phyloP scores from a whole-genome alignment of 2,329 filamentous ascomycete genomes.

The Alternaria sp. region DNA sequence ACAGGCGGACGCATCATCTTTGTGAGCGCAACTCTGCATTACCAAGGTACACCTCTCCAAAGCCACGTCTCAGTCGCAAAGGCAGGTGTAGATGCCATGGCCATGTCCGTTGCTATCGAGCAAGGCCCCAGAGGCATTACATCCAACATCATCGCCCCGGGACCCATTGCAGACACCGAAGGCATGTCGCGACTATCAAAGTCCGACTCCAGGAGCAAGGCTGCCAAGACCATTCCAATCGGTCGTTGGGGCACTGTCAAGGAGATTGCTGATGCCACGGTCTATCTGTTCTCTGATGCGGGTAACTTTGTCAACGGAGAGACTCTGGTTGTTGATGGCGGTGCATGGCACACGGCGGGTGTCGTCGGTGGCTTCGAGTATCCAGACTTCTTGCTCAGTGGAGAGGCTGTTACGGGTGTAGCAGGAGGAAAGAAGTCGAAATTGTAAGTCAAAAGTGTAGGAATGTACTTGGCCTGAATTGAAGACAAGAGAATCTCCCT shows the following conservation, averaged over 20 bases:
- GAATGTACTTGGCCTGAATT: background rate
- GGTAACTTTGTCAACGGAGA: constrained; percentile 89
- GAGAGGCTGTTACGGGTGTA: constrained; percentile 64
- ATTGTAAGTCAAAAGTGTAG: constrained; percentile 47
- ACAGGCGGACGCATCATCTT: constrained; percentile 88
- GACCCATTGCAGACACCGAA: constrained; percentile 86
- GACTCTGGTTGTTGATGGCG: constrained; percentile 72
- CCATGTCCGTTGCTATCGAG: constrained; percentile 81
- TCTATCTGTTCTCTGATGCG: constrained; percentile 86
- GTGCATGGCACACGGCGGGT: constrained; percentile 57
- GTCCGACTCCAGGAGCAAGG: constrained; percentile 39
- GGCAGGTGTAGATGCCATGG: constrained; percentile 86
- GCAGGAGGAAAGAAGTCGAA: constrained; percentile 67
- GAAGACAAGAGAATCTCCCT: background rate
- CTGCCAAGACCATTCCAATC: constrained; percentile 65
- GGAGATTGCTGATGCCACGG: constrained; percentile 91
- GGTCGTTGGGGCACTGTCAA: constrained; percentile 81
- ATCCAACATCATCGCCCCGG: constrained; percentile 88
- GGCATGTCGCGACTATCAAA: constrained; percentile 58
- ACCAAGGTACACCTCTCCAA: constrained; percentile 84
- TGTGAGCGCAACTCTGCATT: constrained; percentile 91
- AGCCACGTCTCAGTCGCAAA: constrained; percentile 93
- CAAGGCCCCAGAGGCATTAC: constrained; percentile 88
- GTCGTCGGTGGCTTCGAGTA: constrained; percentile 58
- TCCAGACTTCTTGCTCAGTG: constrained; percentile 66